Base-by-base conservation (phyloP, 768 basidiomycete genomes). In the Rhizopogon rudus region DNA sequence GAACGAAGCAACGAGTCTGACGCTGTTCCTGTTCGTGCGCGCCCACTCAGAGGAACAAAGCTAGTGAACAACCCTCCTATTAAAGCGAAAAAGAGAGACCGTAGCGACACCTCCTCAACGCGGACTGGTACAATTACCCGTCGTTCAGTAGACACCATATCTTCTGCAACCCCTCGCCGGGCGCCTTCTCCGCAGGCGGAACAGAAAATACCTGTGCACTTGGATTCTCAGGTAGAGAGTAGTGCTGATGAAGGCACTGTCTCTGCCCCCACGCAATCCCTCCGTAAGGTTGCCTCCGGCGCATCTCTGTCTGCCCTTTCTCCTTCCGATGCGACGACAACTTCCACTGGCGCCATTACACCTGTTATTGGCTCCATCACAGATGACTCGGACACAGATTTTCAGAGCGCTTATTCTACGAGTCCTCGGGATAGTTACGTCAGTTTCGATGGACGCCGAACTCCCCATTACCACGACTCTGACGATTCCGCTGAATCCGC, bases 341-440 rank as follows among this genome's bases (percentile, higher is more conserved):
- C 75, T 6, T 68, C 67, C 55, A 76, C 72, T 9, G 74, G 73
- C 40, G 66, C 70, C 28, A 60, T 73, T 56, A 67, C 73, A 0
- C 63, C 67, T 2, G 59, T 66, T 22, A 63, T 71, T 39, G 66
- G 69, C 28, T 72, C 70, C 28, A 71, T 78, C 33, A 82, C 86
- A 7, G 88, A 90, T 56, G 88, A 89, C 61, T 89, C 88, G 20
- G 88, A 91, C 62, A 87, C 86, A 28, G 91, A 93, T 63, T 93
- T 92, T 68, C 89, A 91, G 71, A 92, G 90, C 59, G 91, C 91
- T 35, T 91, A 88, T 68, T 91, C 88, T 5, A 72, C 81, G 3
- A 89, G 87, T 63, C 87, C 88, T 12, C 81, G 87, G 1, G 80
- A 73, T 44, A 88, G 86, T 64, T 84, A 82, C 59, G 80, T 77